Base-by-base conservation (phyloP, 2,329 filamentous ascomycete species). In the Botryotinia convoluta region DNA sequence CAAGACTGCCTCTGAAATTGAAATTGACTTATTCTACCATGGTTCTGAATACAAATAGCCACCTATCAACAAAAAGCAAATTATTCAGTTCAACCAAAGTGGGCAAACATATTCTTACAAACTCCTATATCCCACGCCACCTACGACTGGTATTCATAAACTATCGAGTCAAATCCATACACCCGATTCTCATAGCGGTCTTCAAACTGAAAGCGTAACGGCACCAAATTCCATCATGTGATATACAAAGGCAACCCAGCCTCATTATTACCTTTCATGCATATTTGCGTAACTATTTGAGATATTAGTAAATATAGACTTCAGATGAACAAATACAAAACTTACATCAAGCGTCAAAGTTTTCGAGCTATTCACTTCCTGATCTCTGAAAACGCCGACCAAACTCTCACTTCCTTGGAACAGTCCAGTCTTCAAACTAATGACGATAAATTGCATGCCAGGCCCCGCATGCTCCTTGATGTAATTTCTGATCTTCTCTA, bases 391-490 rank as follows among this genome's bases (percentile, higher is more conserved):
- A 18, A 99, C 94, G 69, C 96, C 96, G 7, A 99, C 94, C 78
- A 99, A 83, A 75, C 94, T 97, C 86, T 99, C 95, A 80, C 94
- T 97, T 82, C 97, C 93, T 84, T 99, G 95, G 85, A 98, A 99
- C 73, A 99, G 86, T 1, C 94, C 95, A 0, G 94, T 93, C 87
- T 99, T 99, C 81, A 99, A 87, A 84, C 91, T 94, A 82, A 99
- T 99, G 77, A 99, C 96, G 75, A 99, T 97, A 79, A 99, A 99
- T 82, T 99, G 96, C 94, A 98, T 98, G 22, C 97, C 97, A 1
- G 96, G 96, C 0, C 94, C 93, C 0, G 95, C 93, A 83, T 99
- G 95, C 80, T 97, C 94, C 54, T 92, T 90, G 75, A 99, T 97
- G 81, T 99, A 99, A 82, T 96, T 96, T 77, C 95, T 96, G 83